A percentile compares a stretch with the other conserved stretches of the same genome.
phyloP scores from a whole-genome alignment of 23 red algal species.

The Agarophyton chilense region DNA sequence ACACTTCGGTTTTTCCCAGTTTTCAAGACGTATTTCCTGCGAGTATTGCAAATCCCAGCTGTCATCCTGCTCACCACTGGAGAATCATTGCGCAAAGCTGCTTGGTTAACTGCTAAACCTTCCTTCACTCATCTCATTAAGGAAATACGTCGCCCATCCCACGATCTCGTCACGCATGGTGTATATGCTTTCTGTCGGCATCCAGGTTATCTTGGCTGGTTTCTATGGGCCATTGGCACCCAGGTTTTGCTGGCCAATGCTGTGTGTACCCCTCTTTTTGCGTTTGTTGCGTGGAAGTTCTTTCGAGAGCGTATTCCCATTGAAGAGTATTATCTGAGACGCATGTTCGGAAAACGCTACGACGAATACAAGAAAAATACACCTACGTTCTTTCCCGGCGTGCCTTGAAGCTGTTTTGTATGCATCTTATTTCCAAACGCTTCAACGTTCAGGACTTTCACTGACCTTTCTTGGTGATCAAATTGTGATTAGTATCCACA shows the following conservation, averaged over 20 bases:
- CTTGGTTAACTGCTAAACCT: slow-evolving; percentile 68
- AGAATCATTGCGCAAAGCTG: slow-evolving; percentile 72
- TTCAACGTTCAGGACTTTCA: too few species aligned
- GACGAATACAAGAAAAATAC: slow-evolving; percentile 61
- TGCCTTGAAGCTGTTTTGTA: slow-evolving; percentile 68
- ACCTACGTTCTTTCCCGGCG: slow-evolving; percentile 71
- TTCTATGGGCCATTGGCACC: slow-evolving; percentile 82
- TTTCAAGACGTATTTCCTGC: not conserved
- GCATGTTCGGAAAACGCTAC: slow-evolving; percentile 80
- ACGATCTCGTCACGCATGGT: slow-evolving; percentile 73
- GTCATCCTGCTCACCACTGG: slow-evolving; percentile 58
- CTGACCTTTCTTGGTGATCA: too few species aligned
- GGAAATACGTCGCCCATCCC: slow-evolving; percentile 15
- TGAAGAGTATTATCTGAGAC: slow-evolving; percentile 78
- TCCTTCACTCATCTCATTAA: slow-evolving; percentile 86
- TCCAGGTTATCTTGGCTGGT: slow-evolving; percentile 95
- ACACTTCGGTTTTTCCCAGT: slow-evolving; percentile 10
- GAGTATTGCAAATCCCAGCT: slow-evolving; percentile 21
- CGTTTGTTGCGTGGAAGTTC: slow-evolving; percentile 74
- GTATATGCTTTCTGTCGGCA: slow-evolving; percentile 81
- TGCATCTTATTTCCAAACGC: too few species aligned
- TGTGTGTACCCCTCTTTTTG: slow-evolving; percentile 54
- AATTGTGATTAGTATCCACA: too few species aligned
- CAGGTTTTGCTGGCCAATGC: slow-evolving; percentile 85
- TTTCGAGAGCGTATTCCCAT: slow-evolving; percentile 79